These are phyloP conservation scores for Solanum hybrid DNA, from an alignment of 305 asterid genomes.

Conservation along the genomic window DNA sequence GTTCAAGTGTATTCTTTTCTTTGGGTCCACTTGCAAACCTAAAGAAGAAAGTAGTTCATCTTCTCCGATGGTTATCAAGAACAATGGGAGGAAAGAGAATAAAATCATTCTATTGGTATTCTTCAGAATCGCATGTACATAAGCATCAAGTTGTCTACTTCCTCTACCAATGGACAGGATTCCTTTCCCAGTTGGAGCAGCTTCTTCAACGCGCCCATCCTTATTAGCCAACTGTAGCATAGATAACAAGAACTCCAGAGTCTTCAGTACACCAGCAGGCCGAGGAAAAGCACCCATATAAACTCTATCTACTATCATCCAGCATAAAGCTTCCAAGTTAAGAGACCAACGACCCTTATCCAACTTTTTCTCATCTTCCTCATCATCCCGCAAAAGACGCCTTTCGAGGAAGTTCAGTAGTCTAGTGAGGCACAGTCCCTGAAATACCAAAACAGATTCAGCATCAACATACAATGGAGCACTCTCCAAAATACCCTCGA, in stretches of 20 bases:
- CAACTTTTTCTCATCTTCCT: conserved; percentile 84
- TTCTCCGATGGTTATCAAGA: conserved; percentile 81
- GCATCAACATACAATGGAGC: conserved; percentile 76
- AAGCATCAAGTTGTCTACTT: conserved; percentile 82
- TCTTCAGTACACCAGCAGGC: conserved; percentile 76
- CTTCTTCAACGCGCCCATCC: conserved; percentile 94
- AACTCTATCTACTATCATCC: conserved; percentile 93
- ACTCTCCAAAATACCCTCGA: conserved; percentile 84
- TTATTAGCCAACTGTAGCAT: conserved; percentile 97
- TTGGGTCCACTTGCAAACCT: conserved; percentile 70
- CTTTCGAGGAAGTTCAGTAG: conserved; percentile 95
- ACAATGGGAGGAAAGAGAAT: conserved; percentile 89
- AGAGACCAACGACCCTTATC: conserved; percentile 76
- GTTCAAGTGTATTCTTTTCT: conserved; percentile 40
- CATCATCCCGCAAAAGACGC: conserved; percentile 91
- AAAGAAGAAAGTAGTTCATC: conserved; percentile 72
- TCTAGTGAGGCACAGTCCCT: conserved; percentile 89
- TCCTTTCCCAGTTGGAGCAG: conserved; percentile 77
- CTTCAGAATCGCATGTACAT: conserved; percentile 67
- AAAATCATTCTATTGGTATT: conserved; percentile 74
- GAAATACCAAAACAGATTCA: conserved; percentile 90
- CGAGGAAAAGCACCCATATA: conserved; percentile 98
- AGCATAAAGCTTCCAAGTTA: conserved; percentile 84
- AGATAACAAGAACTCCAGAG: conserved; percentile 90
- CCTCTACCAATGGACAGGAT: conserved; percentile 96